phyloP scores from a whole-genome alignment of 495 filamentous ascomycete species.

The Amphirosellinia nigrospora region DNA sequence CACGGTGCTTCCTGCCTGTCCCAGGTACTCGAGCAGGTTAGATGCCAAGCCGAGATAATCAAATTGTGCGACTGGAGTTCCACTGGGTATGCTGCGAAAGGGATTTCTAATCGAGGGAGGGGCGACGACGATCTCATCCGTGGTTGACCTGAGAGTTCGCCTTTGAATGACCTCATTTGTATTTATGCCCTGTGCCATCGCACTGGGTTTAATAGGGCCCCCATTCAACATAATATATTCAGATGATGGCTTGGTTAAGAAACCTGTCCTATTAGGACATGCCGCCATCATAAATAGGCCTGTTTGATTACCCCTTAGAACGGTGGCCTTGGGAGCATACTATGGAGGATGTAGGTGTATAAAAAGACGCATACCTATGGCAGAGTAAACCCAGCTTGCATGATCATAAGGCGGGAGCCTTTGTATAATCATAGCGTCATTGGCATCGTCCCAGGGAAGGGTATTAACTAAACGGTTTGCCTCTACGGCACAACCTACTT shows the following conservation, averaged over 20 bases:
- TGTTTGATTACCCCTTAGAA: slow-evolving; percentile 1
- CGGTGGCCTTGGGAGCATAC: not conserved
- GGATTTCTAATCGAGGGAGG: not conserved
- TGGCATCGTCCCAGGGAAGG: not conserved
- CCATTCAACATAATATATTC: not conserved
- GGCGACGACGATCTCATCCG: not conserved
- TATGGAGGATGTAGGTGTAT: not conserved
- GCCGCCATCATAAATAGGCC: slow-evolving; percentile 1
- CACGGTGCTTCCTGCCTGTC: not conserved
- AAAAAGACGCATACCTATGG: not conserved
- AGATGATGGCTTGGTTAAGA: not conserved
- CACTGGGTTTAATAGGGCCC: not conserved
- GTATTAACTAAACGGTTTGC: not conserved
- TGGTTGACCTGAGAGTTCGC: not conserved
- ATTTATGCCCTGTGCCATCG: not conserved
- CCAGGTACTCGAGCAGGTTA: not conserved
- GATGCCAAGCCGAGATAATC: not conserved
- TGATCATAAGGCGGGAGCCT: not conserved
- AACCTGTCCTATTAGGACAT: not conserved
- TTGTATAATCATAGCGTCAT: not conserved
- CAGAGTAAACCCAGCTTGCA: not conserved
- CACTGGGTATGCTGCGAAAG: not conserved
- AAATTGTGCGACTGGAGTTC: not conserved
- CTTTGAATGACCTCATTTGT: not conserved
- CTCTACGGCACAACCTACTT: not conserved